Percentiles rank a stretch among this genome's conserved stretches.
phyloP scores from a whole-genome alignment of 2,329 filamentous ascomycete species.

The Xylaria arbuscula region DNA sequence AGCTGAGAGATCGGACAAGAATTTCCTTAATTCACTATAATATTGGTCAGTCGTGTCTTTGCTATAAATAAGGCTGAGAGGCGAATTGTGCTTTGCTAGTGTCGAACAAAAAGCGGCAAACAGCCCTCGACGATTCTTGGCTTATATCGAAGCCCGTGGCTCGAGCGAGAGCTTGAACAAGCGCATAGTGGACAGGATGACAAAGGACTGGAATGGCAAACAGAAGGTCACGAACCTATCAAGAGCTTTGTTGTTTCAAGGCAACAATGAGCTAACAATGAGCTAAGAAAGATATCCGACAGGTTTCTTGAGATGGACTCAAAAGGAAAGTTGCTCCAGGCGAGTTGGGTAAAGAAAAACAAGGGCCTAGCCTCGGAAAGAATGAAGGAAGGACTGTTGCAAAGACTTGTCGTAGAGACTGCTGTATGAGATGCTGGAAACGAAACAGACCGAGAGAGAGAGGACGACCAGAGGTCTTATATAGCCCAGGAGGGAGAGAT shows the following conservation, averaged over 20 bases:
- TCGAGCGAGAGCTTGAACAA: slow-evolving; percentile 29
- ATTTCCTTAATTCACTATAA: slow-evolving; percentile 27
- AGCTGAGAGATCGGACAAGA: slow-evolving; percentile 36
- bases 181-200: slow-evolving; percentile 36
- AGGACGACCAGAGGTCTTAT: slow-evolving; percentile 49
- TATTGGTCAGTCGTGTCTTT: slow-evolving; percentile 24
- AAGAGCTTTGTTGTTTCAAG: slow-evolving; percentile 42
- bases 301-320: slow-evolving; percentile 47
- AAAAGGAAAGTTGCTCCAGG: slow-evolving; percentile 58
- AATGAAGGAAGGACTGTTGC: slow-evolving; percentile 52
- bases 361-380: slow-evolving; percentile 54
- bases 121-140: slow-evolving; percentile 5
- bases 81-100: slow-evolving; percentile 5
- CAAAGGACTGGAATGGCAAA: slow-evolving; percentile 14
- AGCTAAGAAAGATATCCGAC: slow-evolving; percentile 36
- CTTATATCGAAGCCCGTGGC: slow-evolving; percentile 3
- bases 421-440: slow-evolving; percentile 48
- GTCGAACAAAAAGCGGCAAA: slow-evolving; percentile 6
- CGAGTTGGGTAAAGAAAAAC: slow-evolving; percentile 49
- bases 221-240: slow-evolving; percentile 43
- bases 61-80: slow-evolving; percentile 15
- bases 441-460: slow-evolving; percentile 51
- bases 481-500: slow-evolving; percentile 40
- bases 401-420: slow-evolving; percentile 48
- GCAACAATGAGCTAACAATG: slow-evolving; percentile 40